phyloP scores from a whole-genome alignment of 2,329 filamentous ascomycete species.

The Dactylellina drechsleri region DNA sequence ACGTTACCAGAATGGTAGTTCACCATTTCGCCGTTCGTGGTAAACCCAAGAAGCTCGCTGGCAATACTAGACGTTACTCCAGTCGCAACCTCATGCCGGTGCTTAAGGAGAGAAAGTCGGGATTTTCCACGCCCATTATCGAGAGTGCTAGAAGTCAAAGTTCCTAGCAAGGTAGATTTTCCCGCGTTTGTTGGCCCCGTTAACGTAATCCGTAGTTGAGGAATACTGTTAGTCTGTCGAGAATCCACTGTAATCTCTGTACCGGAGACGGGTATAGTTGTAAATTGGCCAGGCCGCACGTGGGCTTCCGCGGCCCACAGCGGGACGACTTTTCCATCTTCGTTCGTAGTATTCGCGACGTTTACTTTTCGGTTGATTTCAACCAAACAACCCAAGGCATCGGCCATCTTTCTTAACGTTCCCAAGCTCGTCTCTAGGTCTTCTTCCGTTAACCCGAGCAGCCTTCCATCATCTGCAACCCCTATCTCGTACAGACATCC shows the following conservation, averaged over 20 bases:
- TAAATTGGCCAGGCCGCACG: conserved; percentile 76
- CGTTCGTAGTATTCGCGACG: conserved; percentile 69
- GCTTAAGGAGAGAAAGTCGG: conserved; percentile 85
- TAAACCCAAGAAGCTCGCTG: conserved; percentile 91
- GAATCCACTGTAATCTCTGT: conserved; percentile 19
- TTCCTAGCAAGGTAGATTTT: conserved; percentile 90
- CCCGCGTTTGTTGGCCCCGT: conserved; percentile 90
- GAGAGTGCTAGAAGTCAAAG: conserved; percentile 83
- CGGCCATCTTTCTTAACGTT: conserved; percentile 89
- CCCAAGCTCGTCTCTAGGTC: conserved; percentile 91
- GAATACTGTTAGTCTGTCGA: conserved; percentile 59
- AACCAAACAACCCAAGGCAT: conserved; percentile 86
- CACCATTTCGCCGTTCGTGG: conserved; percentile 68
- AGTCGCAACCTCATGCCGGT: conserved; percentile 90
- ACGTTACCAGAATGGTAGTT: conserved; percentile 90
- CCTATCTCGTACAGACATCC: conserved; percentile 97
- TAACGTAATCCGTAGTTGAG: conserved; percentile 86
- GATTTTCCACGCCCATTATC: conserved; percentile 94
- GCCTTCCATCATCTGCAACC: conserved; percentile 90
- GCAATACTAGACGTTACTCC: conserved; percentile 94
- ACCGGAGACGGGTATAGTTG: conserved; percentile 42
- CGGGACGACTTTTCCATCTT: conserved; percentile 71
- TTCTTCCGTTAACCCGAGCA: conserved; percentile 86
- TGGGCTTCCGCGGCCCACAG: conserved; percentile 91
- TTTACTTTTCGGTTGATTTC: conserved; percentile 82